Conservation (phyloP, 768 basidiomycete species). For the Trametes villosa region DNA sequence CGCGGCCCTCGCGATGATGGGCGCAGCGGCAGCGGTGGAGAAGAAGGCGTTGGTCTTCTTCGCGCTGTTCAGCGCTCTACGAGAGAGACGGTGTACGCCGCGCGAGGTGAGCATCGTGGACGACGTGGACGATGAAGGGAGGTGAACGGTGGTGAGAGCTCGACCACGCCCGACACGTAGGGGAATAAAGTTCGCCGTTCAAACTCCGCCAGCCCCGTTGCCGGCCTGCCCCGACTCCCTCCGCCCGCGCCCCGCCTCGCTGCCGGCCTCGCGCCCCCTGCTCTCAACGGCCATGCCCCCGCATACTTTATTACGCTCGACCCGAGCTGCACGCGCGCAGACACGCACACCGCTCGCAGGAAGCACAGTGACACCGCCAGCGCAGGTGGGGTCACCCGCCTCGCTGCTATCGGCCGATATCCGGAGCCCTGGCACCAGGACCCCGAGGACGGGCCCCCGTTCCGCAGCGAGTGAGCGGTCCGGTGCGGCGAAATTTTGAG, state of each 20-base stretch:
- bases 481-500: slow-evolving; percentile 19
- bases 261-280: slow-evolving; percentile 8
- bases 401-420: slow-evolving; percentile 18
- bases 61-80: slow-evolving; percentile 76
- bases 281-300: background rate
- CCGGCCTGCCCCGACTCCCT: slow-evolving; percentile 32
- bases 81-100: slow-evolving; percentile 86
- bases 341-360: background rate
- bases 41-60: slow-evolving; percentile 82
- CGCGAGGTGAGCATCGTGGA: slow-evolving; percentile 82
- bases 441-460: slow-evolving; percentile 13
- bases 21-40: slow-evolving; percentile 62
- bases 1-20: slow-evolving; percentile 58
- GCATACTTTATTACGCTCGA: background rate
- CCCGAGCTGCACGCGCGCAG: background rate
- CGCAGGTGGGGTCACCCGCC: background rate
- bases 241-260: slow-evolving; percentile 8
- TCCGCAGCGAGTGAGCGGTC: background rate
- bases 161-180: slow-evolving; percentile 28
- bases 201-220: slow-evolving; percentile 30
- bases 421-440: slow-evolving; percentile 14
- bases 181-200: slow-evolving; percentile 36
- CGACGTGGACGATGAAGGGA: slow-evolving; percentile 36
- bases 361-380: background rate
- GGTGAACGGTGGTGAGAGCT: slow-evolving; percentile 29